phyloP scores from a whole-genome alignment of 495 filamentous ascomycete species.

The Penicillium pulvis region DNA sequence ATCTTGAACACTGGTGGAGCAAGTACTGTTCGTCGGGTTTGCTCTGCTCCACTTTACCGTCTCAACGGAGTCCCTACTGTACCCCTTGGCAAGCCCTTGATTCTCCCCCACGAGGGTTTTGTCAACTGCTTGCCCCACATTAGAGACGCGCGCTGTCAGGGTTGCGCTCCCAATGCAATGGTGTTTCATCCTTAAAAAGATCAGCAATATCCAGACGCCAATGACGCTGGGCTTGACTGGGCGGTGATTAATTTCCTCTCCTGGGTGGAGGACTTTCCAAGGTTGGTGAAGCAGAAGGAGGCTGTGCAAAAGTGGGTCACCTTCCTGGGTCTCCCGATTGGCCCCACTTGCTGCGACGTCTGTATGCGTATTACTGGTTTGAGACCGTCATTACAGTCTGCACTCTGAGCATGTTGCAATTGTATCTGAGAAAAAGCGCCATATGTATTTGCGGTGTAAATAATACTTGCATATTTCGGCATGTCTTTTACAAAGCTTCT shows the following conservation, averaged over 20 bases:
- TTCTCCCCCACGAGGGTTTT: constrained; percentile 8
- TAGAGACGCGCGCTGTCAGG: constrained; percentile 15
- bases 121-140: background rate
- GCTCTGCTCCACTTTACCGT: constrained; percentile 12
- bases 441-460: too few relatives aligned
- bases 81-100: background rate
- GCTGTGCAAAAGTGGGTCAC: constrained; percentile 36
- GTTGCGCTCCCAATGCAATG: constrained; percentile 2
- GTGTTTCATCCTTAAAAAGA: constrained; percentile 22
- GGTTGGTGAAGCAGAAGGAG: constrained; percentile 31
- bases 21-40: background rate
- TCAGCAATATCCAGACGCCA: constrained; percentile 23
- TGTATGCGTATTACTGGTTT: constrained; percentile 27
- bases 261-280: constrained; percentile 24
- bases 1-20: background rate
- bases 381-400: constrained; percentile 12
- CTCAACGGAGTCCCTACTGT: background rate
- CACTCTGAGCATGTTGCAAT: background rate
- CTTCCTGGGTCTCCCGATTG: constrained; percentile 30
- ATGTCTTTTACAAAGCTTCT: background rate
- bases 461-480: background rate
- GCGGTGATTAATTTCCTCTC: constrained; percentile 24
- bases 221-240: constrained; percentile 20
- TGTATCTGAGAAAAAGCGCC: background rate
- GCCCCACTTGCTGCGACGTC: background rate